phyloP scores from a whole-genome alignment of 2,329 filamentous ascomycete genomes.

The Ceratocystis variospora region DNA sequence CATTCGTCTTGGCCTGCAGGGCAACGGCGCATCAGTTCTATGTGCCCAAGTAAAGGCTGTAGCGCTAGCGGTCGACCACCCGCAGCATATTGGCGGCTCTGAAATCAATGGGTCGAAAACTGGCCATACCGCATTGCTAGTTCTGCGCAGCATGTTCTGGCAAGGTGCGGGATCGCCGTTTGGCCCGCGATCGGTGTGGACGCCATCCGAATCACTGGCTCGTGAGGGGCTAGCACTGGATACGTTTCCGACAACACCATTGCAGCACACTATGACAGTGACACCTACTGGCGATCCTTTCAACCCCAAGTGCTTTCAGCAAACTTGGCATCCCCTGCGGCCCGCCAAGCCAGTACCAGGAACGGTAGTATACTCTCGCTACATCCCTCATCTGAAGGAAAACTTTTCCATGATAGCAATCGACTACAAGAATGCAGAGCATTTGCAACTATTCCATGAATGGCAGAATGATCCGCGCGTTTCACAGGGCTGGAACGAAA shows the following conservation, averaged over 20 bases:
- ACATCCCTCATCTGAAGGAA: slow-evolving; percentile 61
- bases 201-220: slow-evolving; percentile 31
- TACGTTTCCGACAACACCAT: slow-evolving; percentile 36
- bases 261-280: slow-evolving; percentile 33
- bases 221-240: slow-evolving; percentile 27
- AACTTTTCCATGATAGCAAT: slow-evolving; percentile 66
- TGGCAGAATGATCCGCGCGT: slow-evolving; percentile 81
- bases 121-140: slow-evolving; percentile 25
- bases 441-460: slow-evolving; percentile 57
- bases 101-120: slow-evolving; percentile 25
- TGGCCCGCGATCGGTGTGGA: slow-evolving; percentile 50
- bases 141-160: slow-evolving; percentile 49
- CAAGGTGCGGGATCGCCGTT: slow-evolving; percentile 56
- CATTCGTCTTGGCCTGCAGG: slow-evolving; percentile 35
- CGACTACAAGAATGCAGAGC: slow-evolving; percentile 48
- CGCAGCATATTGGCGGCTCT: slow-evolving; percentile 22
- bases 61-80: slow-evolving; percentile 37
- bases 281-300: slow-evolving; percentile 30
- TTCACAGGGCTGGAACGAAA: slow-evolving; percentile 67
- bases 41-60: slow-evolving; percentile 33
- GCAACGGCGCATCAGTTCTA: slow-evolving; percentile 27
- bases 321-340: slow-evolving; percentile 56
- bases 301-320: slow-evolving; percentile 31
- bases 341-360: slow-evolving; percentile 58
- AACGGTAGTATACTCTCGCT: slow-evolving; percentile 61